A percentile compares a stretch with the other conserved stretches of the same genome.
Evolutionary conservation across 257 asterid genomes (phyloP).

Genomic region (Phtheirospermum japonicum): DNA sequence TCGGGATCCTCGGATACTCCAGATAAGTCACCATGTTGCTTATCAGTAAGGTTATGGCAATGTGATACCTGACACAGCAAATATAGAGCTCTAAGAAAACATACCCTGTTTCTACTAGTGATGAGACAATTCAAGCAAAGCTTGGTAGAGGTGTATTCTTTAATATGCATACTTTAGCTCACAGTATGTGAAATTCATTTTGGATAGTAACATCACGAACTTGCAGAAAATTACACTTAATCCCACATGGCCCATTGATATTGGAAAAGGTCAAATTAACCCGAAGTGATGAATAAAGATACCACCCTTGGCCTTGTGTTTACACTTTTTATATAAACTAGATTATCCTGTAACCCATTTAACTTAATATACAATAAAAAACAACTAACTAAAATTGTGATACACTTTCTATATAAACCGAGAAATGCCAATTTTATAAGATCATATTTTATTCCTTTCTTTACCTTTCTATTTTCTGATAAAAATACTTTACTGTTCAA

Average conservation of each 20-base stretch:
- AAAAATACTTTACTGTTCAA: too few species aligned
- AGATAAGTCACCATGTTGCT: slow-evolving; percentile 30
- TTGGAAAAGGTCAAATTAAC: background rate
- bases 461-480: background rate
- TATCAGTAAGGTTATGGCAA: slow-evolving; percentile 27
- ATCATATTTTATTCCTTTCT: background rate
- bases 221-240: background rate
- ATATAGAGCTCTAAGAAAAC: slow-evolving; percentile 19
- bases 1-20: slow-evolving; percentile 33
- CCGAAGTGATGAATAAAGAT: too few species aligned
- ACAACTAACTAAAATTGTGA: too few species aligned
- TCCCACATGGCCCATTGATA: too few species aligned
- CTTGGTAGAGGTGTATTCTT: background rate
- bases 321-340: background rate
- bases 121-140: slow-evolving; percentile 3
- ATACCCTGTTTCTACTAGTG: slow-evolving; percentile 2
- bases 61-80: slow-evolving; percentile 42
- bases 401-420: background rate
- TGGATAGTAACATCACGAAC: background rate
- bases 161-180: background rate
- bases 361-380: too few species aligned
- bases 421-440: background rate
- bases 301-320: background rate
- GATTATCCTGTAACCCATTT: background rate
- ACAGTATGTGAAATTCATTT: background rate